Base-by-base conservation (phyloP, 2,329 filamentous ascomycete genomes). In the Monosporascus sp. region DNA sequence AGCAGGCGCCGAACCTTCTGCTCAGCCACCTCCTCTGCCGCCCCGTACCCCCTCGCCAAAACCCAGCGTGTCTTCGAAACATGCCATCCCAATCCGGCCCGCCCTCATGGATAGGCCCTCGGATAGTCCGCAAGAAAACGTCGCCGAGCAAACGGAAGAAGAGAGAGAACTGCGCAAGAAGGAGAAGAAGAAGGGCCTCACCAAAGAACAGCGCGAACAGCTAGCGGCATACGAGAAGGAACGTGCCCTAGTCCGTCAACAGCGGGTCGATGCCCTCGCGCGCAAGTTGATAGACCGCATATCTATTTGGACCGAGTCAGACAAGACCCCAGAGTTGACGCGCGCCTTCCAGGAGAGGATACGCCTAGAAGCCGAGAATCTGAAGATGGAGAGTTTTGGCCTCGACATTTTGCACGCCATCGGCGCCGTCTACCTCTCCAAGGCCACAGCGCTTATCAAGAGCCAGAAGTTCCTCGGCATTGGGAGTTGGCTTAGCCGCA, bases 371-470 rank as follows among this genome's bases (percentile, higher is more conserved):
- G 90, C 96, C 26, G 94, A 99, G 76, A 96, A 97, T 68, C 78
- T 99, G 63, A 99, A 97, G 80, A 99, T 99, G 91, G 94, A 99
- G 74, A 95, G 89, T 0, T 99, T 99, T 64, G 94, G 94, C 50
- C 80, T 99, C 43, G 94, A 99, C 59, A 97, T 97, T 62, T 78
- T 97, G 48, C 93, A 97, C 71, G 92, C 94, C 46, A 95, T 99
- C 64, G 94, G 94, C 17, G 81, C 88, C 62, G 96, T 91, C 4
- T 99, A 99, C 71, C 74, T 94, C 28, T 85, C 86, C 70, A 97
- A 97, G 74, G 90, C 88, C 3, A 89, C 88, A 1, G 87, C 86
- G 1, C 87, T 97, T 67, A 80, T 99, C 60, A 96, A 96, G 70
- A 93, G 88, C 49, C 94, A 99, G 70, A 97, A 97, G 73, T 95